These are phyloP conservation scores for Knoxia roxburghii DNA, from an alignment of 257 asterid genomes.

Conservation along the genomic window DNA sequence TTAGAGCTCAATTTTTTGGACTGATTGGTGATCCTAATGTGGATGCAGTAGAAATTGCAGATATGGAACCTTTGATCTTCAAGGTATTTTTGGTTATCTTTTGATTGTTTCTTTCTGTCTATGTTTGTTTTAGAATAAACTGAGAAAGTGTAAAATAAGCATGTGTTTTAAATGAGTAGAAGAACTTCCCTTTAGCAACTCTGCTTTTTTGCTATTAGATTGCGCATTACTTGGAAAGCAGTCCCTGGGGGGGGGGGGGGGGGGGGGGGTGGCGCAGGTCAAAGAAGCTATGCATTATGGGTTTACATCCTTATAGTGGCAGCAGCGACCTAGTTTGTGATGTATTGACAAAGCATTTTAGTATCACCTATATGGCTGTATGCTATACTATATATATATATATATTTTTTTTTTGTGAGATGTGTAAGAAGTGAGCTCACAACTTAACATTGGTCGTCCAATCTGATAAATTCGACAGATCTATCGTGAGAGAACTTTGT, in stretches of 20 bases:
- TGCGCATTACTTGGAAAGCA: background rate
- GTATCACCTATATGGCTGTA: background rate
- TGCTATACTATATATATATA: background rate
- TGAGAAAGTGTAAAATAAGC: background rate
- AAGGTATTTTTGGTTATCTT: slow-evolving; percentile 36
- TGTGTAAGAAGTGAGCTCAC: too few relatives aligned
- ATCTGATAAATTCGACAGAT: too few relatives aligned
- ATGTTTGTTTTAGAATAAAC: background rate
- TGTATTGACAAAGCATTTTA: background rate
- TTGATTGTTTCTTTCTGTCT: background rate
- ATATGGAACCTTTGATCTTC: slow-evolving; percentile 80
- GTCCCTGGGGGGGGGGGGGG: background rate
- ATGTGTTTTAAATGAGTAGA: background rate
- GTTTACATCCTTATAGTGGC: background rate
- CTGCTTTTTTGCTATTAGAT: background rate
- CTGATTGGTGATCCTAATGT: slow-evolving; percentile 67
- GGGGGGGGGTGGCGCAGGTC: background rate
- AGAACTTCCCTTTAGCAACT: background rate
- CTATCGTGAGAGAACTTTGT: background rate
- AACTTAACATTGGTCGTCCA: too few relatives aligned
- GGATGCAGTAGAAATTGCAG: slow-evolving; percentile 55
- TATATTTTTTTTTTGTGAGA: too few relatives aligned
- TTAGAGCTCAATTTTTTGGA: slow-evolving; percentile 88
- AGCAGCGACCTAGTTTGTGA: too few relatives aligned
- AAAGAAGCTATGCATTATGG: background rate